Evolutionary conservation across 176 grass and related monocot genomes (phyloP), one percentile per base, ranked within the genome.

Genomic region (Tillandsia fasciculata): DNA sequence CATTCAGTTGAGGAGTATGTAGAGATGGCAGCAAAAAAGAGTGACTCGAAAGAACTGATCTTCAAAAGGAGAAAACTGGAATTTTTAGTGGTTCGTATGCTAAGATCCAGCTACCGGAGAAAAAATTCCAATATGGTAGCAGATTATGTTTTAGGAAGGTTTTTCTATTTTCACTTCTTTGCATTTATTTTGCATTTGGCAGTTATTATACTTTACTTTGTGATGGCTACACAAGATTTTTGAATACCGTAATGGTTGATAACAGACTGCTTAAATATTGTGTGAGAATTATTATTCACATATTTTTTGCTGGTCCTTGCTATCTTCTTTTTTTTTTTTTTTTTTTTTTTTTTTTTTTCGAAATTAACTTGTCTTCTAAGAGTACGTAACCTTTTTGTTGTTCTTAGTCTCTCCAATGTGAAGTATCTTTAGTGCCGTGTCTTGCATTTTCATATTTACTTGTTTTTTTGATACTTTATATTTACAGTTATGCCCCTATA

Each of bases 111-210:
- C 86, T 84, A 92, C 83, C 6, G 84, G 89, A 71, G 89, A 92
- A 58, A 66, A 83, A 64, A 87, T 96, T 79, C 93, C 93, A 83
- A 92, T 96, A 84, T 96, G 93, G 78, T 92, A 14, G 93, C 89
- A 74, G 93, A 96, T 85, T 96, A 96, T 85, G 93, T 96, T 80
- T 81, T 96, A 85, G 85, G 89, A 92, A 88, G 93, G 93, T 92
- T 74, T 78, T 78, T 75, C 51, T 82, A 50, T 49, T 67, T 77
- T 9, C 71, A 50, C 49, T 78, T 79, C 48, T 47, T 53, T 28
- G 64, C 28, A 76, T 65, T 59, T 14, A 8, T 59, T 59, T 59
- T 59, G 20, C 54, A 59, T 59, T 59, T 59, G 14, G 3, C 17
- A 17, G n/a, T 17, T 59, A 18, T 59, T 59, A 59, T 59, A 59